phyloP scores from a whole-genome alignment of 2,329 filamentous ascomycete genomes.

The Trichoderma arundinaceum region DNA sequence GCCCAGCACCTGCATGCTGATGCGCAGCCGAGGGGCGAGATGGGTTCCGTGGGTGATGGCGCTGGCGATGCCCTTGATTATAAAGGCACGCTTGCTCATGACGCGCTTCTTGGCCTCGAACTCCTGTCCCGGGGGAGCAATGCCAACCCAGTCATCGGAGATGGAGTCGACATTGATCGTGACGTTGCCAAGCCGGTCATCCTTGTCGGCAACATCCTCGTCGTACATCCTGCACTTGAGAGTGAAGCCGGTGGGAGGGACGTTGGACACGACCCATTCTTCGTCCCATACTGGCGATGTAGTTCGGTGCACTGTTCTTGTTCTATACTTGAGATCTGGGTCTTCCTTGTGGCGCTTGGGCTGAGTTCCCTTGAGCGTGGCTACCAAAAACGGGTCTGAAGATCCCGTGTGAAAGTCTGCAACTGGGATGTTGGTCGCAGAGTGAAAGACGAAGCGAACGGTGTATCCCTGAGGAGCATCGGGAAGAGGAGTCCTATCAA shows the following conservation, averaged over 20 bases:
- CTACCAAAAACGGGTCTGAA: constrained; percentile 82
- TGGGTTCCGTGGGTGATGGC: constrained; percentile 66
- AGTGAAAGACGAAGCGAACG: constrained; percentile 81
- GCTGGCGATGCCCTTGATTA: constrained; percentile 71
- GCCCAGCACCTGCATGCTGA: constrained; percentile 81
- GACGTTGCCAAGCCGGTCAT: constrained; percentile 87
- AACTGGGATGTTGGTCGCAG: constrained; percentile 79
- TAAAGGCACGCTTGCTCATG: constrained; percentile 85
- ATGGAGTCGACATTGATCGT: constrained; percentile 69
- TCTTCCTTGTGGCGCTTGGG: constrained; percentile 85
- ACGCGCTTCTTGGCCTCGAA: constrained; percentile 82
- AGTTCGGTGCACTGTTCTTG: constrained; percentile 73
- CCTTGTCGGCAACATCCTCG: constrained; percentile 83
- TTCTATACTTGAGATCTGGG: constrained; percentile 74
- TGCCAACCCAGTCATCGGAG: constrained; percentile 69
- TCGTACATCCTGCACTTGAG: constrained; percentile 89
- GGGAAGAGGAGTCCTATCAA: constrained; percentile 78
- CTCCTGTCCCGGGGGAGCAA: constrained; percentile 61
- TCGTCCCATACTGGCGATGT: constrained; percentile 82
- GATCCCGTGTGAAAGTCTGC: constrained; percentile 78
- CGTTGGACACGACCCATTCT: constrained; percentile 86
- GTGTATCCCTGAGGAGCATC: constrained; percentile 79
- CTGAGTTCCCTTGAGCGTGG: constrained; percentile 74
- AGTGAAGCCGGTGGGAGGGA: constrained; percentile 79
- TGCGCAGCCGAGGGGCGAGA: constrained; percentile 70